Conservation (phyloP, 1,139 yeast species). For the Hanseniaspora sp. region DNA sequence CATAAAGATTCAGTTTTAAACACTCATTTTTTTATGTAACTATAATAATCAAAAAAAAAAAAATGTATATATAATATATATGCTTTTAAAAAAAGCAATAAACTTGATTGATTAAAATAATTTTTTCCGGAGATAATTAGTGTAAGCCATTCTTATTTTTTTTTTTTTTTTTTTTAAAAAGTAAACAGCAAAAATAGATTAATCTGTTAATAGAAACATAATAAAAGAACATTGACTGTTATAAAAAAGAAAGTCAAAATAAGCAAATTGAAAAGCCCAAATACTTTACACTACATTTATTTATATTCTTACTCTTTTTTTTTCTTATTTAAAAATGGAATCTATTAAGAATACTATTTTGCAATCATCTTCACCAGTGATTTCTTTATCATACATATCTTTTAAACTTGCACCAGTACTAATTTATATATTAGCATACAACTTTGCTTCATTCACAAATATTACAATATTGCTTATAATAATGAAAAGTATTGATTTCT, state of each 20-base stretch:
- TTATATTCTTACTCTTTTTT: not conserved
- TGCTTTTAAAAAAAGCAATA: no score
- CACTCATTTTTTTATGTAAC: slow-evolving; percentile 25
- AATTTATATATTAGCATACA: slow-evolving; percentile 27
- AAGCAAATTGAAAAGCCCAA: no score
- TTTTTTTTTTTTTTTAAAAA: no score
- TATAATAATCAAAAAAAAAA: no score
- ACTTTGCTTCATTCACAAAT: slow-evolving; percentile 26
- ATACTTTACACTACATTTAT: not conserved
- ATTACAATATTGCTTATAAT: slow-evolving; percentile 67
- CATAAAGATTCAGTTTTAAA: slow-evolving; percentile 25
- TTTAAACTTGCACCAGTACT: slow-evolving; percentile 29
- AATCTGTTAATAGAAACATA: no score
- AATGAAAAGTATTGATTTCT: slow-evolving; percentile 76
- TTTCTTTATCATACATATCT: slow-evolving; percentile 25
- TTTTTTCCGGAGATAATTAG: no score
- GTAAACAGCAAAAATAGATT: no score
- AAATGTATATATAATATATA: no score
- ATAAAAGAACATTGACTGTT: no score
- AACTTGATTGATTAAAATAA: no score
- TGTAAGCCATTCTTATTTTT: no score
- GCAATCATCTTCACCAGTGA: slow-evolving; percentile 29
- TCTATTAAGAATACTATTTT: slow-evolving; percentile 27
- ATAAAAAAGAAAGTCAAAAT: no score
- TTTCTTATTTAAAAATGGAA: slow-evolving; percentile 21